phyloP scores from a whole-genome alignment of 768 basidiomycete genomes.

The Mycena floridula region DNA sequence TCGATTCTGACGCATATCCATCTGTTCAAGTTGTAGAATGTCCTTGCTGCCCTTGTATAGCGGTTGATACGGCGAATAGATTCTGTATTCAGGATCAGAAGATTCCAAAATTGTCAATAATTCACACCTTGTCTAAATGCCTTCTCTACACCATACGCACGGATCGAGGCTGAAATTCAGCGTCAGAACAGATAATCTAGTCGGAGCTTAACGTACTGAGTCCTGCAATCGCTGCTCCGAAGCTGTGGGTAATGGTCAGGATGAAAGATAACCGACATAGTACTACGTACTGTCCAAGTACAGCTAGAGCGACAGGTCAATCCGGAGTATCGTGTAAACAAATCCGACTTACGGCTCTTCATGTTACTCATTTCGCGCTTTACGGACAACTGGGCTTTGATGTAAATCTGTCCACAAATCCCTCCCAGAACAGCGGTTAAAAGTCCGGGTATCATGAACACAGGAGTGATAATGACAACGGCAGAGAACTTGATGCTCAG shows the following conservation, averaged over 20 bases:
- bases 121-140: conserved; percentile 4
- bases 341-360: conserved; percentile 15
- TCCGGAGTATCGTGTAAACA: too few relatives aligned
- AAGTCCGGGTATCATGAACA: conserved; percentile 39
- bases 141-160: conserved; percentile 11
- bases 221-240: conserved; percentile 47
- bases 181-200: neutral
- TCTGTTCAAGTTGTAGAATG: conserved; percentile 30
- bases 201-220: conserved; percentile 2
- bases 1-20: conserved; percentile 29
- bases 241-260: too few relatives aligned
- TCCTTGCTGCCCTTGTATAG: conserved; percentile 22
- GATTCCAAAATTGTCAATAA: neutral
- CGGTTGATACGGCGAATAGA: conserved; percentile 24
- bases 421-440: conserved; percentile 35
- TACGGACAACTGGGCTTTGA: conserved; percentile 41
- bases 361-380: conserved; percentile 46
- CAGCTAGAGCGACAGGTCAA: too few relatives aligned
- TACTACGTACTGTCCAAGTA: too few relatives aligned
- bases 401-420: conserved; percentile 36
- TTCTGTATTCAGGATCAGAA: conserved; percentile 3
- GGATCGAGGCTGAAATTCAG: conserved; percentile 7
- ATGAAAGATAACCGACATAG: too few relatives aligned
- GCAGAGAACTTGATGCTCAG: conserved; percentile 37
- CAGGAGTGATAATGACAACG: conserved; percentile 37